These are phyloP conservation scores for Penicillium sp. DNA, from an alignment of 2,329 filamentous ascomycete species.

Conservation along the genomic window DNA sequence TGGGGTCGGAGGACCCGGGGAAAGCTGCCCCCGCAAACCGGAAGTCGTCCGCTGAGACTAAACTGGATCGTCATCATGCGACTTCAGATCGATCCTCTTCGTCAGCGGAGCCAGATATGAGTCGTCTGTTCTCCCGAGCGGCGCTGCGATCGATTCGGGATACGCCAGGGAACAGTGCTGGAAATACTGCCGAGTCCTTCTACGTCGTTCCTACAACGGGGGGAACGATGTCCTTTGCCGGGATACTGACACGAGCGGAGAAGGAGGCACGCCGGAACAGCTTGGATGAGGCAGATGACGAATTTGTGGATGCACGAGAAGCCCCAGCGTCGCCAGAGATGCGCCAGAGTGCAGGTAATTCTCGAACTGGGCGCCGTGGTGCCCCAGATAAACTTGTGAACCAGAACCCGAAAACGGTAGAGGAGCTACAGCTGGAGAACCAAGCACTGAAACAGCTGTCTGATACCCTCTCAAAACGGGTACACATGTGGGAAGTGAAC, in stretches of 20 bases:
- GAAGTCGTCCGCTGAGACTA: conserved; percentile 35
- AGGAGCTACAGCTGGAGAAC: conserved; percentile 88
- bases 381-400: conserved; percentile 32
- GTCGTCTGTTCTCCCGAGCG: conserved; percentile 77
- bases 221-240: conserved; percentile 87
- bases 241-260: conserved; percentile 62
- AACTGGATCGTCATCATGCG: conserved; percentile 38
- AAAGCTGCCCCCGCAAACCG: conserved; percentile 25
- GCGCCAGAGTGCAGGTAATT: conserved; percentile 42
- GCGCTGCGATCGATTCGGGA: conserved; percentile 74
- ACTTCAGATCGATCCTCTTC: conserved; percentile 38
- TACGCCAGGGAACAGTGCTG: conserved; percentile 54
- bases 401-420: conserved; percentile 60
- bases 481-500: conserved; percentile 91
- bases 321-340: conserved; percentile 51
- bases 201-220: conserved; percentile 92
- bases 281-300: conserved; percentile 67
- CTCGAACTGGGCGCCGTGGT: conserved; percentile 17
- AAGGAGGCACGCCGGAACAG: conserved; percentile 43
- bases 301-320: conserved; percentile 85
- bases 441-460: conserved; percentile 76
- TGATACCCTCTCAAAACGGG: conserved; percentile 76
- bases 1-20: conserved; percentile 51
- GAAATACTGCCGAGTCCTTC: conserved; percentile 67
- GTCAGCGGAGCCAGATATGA: conserved; percentile 66